These are phyloP conservation scores for Pseudocercospora macadamiae DNA, from an alignment of 2,329 filamentous ascomycete genomes.

Conservation along the genomic window DNA sequence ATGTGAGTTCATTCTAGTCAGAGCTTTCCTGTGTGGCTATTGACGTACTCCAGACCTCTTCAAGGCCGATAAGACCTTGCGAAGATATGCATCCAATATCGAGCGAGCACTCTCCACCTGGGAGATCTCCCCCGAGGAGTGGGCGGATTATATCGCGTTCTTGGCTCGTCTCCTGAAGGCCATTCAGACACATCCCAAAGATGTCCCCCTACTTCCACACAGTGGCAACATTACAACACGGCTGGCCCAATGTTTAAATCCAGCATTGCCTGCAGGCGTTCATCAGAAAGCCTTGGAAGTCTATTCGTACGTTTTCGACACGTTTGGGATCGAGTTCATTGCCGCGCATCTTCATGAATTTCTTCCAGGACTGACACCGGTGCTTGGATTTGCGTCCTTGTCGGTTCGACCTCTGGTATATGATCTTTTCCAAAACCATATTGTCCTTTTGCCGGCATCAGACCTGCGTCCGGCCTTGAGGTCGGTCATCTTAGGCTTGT, in stretches of 20 bases:
- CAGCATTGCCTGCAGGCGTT: constrained; percentile 88
- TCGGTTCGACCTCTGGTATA: constrained; percentile 86
- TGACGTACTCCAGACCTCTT: constrained; percentile 52
- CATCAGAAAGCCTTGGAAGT: constrained; percentile 97
- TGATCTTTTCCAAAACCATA: constrained; percentile 77
- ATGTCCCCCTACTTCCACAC: constrained; percentile 73
- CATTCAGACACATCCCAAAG: constrained; percentile 67
- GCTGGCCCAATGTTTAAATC: constrained; percentile 92
- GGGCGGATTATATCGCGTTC: constrained; percentile 99
- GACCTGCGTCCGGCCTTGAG: constrained; percentile 86
- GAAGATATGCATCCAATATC: constrained; percentile 85
- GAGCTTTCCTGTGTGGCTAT: too few species aligned
- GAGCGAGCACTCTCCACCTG: constrained; percentile 87
- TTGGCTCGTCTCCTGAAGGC: constrained; percentile 89
- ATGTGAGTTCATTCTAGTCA: constrained; percentile 42
- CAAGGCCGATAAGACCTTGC: constrained; percentile 69
- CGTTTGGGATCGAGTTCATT: constrained; percentile 68
- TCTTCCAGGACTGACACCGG: constrained; percentile 83
- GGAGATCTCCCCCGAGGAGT: constrained; percentile 93
- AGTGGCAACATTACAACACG: constrained; percentile 85
- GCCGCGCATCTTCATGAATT: constrained; percentile 84
- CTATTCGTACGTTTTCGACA: constrained; percentile 83
- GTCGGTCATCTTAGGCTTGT: constrained; percentile 81
- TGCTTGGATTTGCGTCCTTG: constrained; percentile 91
- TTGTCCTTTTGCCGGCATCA: constrained; percentile 70